Percentiles rank a stretch among this genome's conserved stretches.
Conservation (phyloP, 225 moss, liverwort and hornwort genomes). For the Pseudoscleropodium purum region DNA sequence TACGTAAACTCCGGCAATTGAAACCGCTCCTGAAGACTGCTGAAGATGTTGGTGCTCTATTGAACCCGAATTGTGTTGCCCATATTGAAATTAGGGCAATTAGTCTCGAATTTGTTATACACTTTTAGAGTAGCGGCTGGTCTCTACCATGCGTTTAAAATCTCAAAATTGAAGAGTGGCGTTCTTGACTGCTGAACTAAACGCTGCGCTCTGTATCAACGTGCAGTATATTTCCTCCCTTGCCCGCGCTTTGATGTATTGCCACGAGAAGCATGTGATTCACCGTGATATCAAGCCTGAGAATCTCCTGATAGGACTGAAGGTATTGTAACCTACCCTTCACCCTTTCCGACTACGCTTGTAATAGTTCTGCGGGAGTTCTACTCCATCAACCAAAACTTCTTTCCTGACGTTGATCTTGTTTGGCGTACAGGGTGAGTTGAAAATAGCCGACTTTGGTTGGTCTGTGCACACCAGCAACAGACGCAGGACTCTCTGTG, state of each 20-base stretch:
- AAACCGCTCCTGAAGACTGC: neutral
- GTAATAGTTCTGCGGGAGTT: no score
- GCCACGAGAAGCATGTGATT: slow-evolving; percentile 92
- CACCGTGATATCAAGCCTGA: slow-evolving; percentile 95
- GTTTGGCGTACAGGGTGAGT: slow-evolving; percentile 51
- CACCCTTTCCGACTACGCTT: neutral
- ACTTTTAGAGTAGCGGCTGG: neutral
- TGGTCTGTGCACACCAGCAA: slow-evolving; percentile 97
- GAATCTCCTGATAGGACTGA: slow-evolving; percentile 72
- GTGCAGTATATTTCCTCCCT: slow-evolving; percentile 85
- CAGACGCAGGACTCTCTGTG: slow-evolving; percentile 77
- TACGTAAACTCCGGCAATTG: neutral
- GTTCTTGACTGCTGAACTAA: neutral
- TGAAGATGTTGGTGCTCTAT: neutral
- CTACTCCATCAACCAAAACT: no score
- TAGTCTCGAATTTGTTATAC: no score
- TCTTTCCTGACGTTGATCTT: neutral
- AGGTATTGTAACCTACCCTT: slow-evolving; percentile 8
- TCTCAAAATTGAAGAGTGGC: no score
- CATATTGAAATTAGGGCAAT: neutral
- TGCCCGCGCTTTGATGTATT: slow-evolving; percentile 52
- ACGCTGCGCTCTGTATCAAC: neutral
- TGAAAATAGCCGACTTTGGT: slow-evolving; percentile 96
- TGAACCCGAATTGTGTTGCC: neutral
- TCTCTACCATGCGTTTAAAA: neutral